These are phyloP conservation scores for Cytospora paraplurivora DNA, from an alignment of 2,329 filamentous ascomycete species.

Conservation along the genomic window DNA sequence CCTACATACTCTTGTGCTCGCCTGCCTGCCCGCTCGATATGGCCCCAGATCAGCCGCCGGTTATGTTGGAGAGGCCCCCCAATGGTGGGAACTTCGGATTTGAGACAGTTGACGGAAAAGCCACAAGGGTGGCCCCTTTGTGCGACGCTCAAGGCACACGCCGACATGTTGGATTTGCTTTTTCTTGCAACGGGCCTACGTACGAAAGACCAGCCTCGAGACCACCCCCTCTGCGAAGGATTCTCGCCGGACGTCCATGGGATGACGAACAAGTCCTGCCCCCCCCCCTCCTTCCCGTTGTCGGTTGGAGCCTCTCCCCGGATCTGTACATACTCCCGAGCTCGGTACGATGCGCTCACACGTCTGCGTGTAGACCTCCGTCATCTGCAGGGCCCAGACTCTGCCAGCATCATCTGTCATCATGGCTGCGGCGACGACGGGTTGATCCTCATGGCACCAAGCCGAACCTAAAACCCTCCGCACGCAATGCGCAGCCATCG, in stretches of 20 bases:
- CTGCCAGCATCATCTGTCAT: slow-evolving; percentile 10
- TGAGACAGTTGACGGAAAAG: slow-evolving; percentile 27
- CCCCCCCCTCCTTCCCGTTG: slow-evolving; percentile 15
- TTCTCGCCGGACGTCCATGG: slow-evolving; percentile 17
- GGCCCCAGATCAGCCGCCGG: slow-evolving; percentile 14
- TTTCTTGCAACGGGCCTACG: slow-evolving; percentile 19
- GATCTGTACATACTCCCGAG: slow-evolving; percentile 10
- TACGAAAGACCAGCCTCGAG: slow-evolving; percentile 25
- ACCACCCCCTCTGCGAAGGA: slow-evolving; percentile 16
- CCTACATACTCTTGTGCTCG: slow-evolving; percentile 2
- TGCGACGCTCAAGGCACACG: slow-evolving; percentile 21
- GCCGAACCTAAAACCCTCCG: slow-evolving; percentile 23
- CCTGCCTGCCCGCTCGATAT: slow-evolving; percentile 11
- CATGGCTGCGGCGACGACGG: slow-evolving; percentile 21
- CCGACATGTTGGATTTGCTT: slow-evolving; percentile 21
- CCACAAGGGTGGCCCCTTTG: slow-evolving; percentile 23
- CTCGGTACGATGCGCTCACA: slow-evolving; percentile 19
- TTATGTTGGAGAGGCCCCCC: slow-evolving; percentile 26
- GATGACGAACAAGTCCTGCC: slow-evolving; percentile 7
- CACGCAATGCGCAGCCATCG: slow-evolving; percentile 24
- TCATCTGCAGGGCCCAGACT: slow-evolving; percentile 27
- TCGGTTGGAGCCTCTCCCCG: slow-evolving; percentile 9
- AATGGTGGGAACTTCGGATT: slow-evolving; percentile 22
- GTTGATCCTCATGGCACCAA: slow-evolving; percentile 25
- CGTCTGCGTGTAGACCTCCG: slow-evolving; percentile 14